Base-by-base conservation (phyloP, 345 rosid species). In the Lepidium didymum region DNA sequence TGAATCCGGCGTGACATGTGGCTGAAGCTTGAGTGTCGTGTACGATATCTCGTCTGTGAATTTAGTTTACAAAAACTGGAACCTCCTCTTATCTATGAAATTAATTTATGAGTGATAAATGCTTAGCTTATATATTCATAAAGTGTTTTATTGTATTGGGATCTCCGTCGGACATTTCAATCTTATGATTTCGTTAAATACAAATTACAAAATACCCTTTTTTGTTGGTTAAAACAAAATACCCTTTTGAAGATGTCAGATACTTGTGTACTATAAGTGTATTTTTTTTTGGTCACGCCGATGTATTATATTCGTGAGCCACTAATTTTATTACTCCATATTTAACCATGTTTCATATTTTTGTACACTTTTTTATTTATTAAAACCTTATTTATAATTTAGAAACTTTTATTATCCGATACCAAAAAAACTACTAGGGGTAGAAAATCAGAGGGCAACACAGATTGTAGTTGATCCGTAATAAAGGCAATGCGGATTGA, bases 11-110 rank as follows among this genome's bases (percentile, higher is more conserved):
- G 61, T 21, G 57, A 74, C 60, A 67, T 37, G 59, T 66, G 73
- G 72, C 62, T 12, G 35, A 59, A 74, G 56, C 25, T 29, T 67
- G 50, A 74, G 69, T 74, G 57, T 61, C 63, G 77, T 67, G 57
- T 67, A 74, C 63, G 73, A 67, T 52, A 74, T 67, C 57, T 60
- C 51, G 10, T 44, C 29, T 43, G 43, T 60, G 21, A 18, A 38
- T 8, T 42, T 64, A 50, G 33, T 50, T 60, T 70, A 33, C 54
- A 61, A 61, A 51, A 4, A 56, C 23, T 57, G 23, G 27, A 41
- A 29, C 33, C 33, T 29, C 13, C 25, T 31, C 11, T 49, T 25
- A 23, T 56, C 33, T 56, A 34, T 58, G 3, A 3, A 49, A 37
- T 23, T 54, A 44, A 5, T 43, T 55, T 23, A 36, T 51, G n/a